phyloP scores from a whole-genome alignment of 208 protist genomes.

The Zelonia costaricensis region DNA sequence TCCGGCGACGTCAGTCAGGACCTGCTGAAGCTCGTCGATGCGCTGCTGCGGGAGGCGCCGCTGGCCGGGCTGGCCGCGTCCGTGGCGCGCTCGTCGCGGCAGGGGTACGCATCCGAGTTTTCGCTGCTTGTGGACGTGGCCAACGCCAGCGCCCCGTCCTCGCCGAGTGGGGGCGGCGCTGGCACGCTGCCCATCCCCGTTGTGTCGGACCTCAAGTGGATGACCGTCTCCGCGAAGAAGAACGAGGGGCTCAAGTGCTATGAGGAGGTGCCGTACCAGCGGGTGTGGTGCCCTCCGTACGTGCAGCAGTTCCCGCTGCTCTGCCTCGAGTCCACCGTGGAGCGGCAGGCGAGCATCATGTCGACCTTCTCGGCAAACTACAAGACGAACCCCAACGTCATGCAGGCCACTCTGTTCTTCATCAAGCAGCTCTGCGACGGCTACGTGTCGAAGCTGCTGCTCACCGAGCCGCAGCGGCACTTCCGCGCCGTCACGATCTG shows the following conservation, averaged over 20 bases:
- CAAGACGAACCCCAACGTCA: slow-evolving; percentile 55
- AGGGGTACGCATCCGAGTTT: slow-evolving; percentile 32
- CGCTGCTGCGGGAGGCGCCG: slow-evolving; percentile 23
- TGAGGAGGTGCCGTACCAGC: slow-evolving; percentile 26
- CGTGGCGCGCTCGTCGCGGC: slow-evolving; percentile 10
- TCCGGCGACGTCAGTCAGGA: slow-evolving; percentile 30
- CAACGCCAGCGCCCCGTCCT: slow-evolving; percentile 9
- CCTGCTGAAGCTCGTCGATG: slow-evolving; percentile 22
- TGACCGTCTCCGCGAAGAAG: slow-evolving; percentile 20
- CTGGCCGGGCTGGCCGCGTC: slow-evolving; percentile 12
- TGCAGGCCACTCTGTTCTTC: slow-evolving; percentile 74
- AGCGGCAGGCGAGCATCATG: slow-evolving; percentile 68
- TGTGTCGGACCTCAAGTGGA: slow-evolving; percentile 16
- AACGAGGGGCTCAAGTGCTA: slow-evolving; percentile 29
- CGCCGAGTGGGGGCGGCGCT: neutral
- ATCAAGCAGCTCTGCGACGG: slow-evolving; percentile 87
- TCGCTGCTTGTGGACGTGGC: slow-evolving; percentile 19
- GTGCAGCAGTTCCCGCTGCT: slow-evolving; percentile 74
- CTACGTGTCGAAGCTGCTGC: slow-evolving; percentile 78
- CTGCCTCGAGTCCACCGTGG: slow-evolving; percentile 61
- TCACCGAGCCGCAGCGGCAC: slow-evolving; percentile 61
- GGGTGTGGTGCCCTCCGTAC: slow-evolving; percentile 46
- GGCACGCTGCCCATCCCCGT: slow-evolving; percentile 5
- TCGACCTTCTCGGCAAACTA: slow-evolving; percentile 75
- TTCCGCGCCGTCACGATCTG: slow-evolving; percentile 83